Base-by-base conservation (phyloP, 108 stramenopile species). In the Seminavis robusta region DNA sequence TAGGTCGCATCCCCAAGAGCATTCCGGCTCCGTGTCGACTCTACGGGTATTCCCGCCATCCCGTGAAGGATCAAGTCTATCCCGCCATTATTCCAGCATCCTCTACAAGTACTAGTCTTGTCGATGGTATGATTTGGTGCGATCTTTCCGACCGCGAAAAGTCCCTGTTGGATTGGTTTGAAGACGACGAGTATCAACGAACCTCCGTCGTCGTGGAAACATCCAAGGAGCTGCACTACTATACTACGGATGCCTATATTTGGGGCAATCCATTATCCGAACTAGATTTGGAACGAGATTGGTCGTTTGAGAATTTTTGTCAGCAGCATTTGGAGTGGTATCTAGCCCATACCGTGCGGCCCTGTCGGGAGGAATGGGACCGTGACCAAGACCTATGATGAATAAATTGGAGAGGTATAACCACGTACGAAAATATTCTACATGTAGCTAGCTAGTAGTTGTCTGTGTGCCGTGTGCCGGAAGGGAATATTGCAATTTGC, bases 111-210 rank as follows among this genome's bases (percentile, higher is more conserved):
- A 16, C 23, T 7, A 21, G 33, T 11, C 21, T 37, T 0, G 71
- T 76, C 0, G 47, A 70, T 11, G 82, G 82, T 26, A 27, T 74
- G 10, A 43, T 83, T 16, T 56, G 76, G n/a, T 39, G 56, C 9
- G 67, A 65, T 33, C 36, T 83, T 39, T 55, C 69, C 6, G 19
- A 49, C 33, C 3, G 44, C 16, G 85, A 88, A 52, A 27, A 76
- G 51, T 59, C 64, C 31, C 10, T 67, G n/a, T 47, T 84, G 37
- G 86, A 88, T 67, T 84, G 62, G 43, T 88, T 78, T 51, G 86
- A 88, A 69, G 69, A 65, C 15, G 72, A 72, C 20, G 81, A 79
- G 37, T 88, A 88, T 59, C 52, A 43, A n/a, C 46, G 78, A 41
- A 34, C 38, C 4, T n/a, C 11, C 37, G 69, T 88, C 0, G 7